Evolutionary conservation across 768 basidiomycete genomes (phyloP).

Genomic region (Suillus subluteus): DNA sequence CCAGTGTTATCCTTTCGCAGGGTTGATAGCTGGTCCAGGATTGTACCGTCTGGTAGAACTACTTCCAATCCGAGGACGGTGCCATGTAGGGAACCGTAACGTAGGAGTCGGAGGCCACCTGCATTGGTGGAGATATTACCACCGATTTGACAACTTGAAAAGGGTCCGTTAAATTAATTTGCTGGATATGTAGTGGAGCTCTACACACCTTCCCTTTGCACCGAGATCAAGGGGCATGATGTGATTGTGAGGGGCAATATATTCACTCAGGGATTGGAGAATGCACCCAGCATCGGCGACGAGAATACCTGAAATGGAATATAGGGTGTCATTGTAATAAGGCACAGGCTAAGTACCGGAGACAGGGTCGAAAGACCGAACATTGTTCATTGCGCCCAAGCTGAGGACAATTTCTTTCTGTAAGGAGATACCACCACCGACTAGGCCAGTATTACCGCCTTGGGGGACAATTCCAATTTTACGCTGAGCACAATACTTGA

Average conservation of each 20-base stretch:
- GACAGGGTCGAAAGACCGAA: slow-evolving; percentile 82
- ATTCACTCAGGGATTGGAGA: slow-evolving; percentile 84
- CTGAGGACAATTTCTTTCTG: slow-evolving; percentile 88
- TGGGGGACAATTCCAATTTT: slow-evolving; percentile 94
- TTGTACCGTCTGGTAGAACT: slow-evolving; percentile 90
- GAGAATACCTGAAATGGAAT: slow-evolving; percentile 66
- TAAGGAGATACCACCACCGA: slow-evolving; percentile 91
- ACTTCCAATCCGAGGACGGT: slow-evolving; percentile 95
- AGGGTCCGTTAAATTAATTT: slow-evolving; percentile 10
- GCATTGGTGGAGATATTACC: slow-evolving; percentile 98
- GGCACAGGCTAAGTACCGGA: slow-evolving; percentile 55
- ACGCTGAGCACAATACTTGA: slow-evolving; percentile 83
- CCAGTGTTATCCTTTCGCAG: slow-evolving; percentile 98
- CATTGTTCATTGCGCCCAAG: slow-evolving; percentile 77
- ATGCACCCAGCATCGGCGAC: slow-evolving; percentile 96
- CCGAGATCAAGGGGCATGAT: slow-evolving; percentile 97
- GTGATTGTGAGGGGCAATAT: slow-evolving; percentile 84
- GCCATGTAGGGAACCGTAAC: slow-evolving; percentile 95
- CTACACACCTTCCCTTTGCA: slow-evolving; percentile 86
- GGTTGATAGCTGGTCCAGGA: slow-evolving; percentile 87
- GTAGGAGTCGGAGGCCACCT: slow-evolving; percentile 90
- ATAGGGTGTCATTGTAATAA: slow-evolving; percentile 12
- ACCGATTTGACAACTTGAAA: slow-evolving; percentile 88
- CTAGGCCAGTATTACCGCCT: slow-evolving; percentile 97
- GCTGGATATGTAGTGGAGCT: neutral